phyloP scores from a whole-genome alignment of 768 basidiomycete species.

The Pisolithus marmoratus region DNA sequence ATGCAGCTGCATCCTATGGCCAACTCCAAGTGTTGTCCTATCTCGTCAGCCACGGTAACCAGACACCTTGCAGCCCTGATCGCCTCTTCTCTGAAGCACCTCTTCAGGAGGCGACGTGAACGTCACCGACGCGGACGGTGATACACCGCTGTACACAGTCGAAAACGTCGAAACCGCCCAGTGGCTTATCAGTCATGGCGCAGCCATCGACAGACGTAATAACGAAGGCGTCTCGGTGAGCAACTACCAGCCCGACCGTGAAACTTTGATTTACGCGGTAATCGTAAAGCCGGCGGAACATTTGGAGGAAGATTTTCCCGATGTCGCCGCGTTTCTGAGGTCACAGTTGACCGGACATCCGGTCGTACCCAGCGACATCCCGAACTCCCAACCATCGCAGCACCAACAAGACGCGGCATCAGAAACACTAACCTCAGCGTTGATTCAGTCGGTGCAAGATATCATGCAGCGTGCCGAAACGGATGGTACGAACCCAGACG shows the following conservation, averaged over 20 bases:
- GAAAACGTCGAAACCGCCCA: slow-evolving; percentile 75
- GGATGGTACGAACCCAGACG: slow-evolving; percentile 62
- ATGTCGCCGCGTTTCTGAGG: slow-evolving; percentile 58
- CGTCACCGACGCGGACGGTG: slow-evolving; percentile 78
- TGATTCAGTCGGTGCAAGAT: slow-evolving; percentile 60
- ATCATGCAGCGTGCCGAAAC: slow-evolving; percentile 58
- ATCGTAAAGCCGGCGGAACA: slow-evolving; percentile 56
- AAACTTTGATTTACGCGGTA: neutral
- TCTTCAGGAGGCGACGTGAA: slow-evolving; percentile 79
- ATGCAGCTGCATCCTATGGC: slow-evolving; percentile 91
- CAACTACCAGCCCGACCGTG: neutral
- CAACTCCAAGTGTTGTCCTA: slow-evolving; percentile 73
- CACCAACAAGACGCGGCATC: slow-evolving; percentile 63
- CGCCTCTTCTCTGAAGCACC: neutral
- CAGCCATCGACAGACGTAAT: slow-evolving; percentile 57
- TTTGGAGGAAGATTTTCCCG: slow-evolving; percentile 65
- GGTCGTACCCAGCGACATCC: neutral
- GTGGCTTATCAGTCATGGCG: slow-evolving; percentile 77
- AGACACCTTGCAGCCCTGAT: neutral
- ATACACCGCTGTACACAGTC: slow-evolving; percentile 89
- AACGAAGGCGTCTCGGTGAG: slow-evolving; percentile 70
- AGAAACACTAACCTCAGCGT: slow-evolving; percentile 60
- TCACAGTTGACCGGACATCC: slow-evolving; percentile 23
- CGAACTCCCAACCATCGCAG: slow-evolving; percentile 45
- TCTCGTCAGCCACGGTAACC: slow-evolving; percentile 62